Percentiles rank a stretch among this genome's conserved stretches.
phyloP scores from a whole-genome alignment of 164 flowering plant species.

The Warburgia ugandensis region DNA sequence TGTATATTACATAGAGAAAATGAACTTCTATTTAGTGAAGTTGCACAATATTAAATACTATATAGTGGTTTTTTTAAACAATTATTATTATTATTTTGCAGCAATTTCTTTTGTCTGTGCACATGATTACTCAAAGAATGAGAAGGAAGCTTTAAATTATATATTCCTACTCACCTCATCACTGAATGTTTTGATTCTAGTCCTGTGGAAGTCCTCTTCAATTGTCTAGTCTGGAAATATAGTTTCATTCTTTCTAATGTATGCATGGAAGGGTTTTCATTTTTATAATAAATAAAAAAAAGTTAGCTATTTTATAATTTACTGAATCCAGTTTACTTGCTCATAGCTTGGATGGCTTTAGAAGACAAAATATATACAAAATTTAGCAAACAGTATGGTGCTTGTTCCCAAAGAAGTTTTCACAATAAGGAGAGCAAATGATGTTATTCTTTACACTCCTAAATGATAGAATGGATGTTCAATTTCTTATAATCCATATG shows the following conservation, averaged over 20 bases:
- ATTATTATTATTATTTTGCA: conserved; percentile 21
- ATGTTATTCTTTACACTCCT: too few relatives aligned
- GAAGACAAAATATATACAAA: conserved; percentile 30
- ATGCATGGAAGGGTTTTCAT: conserved; percentile 77
- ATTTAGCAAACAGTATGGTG: too few relatives aligned
- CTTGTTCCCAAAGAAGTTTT: too few relatives aligned
- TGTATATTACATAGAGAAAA: too few relatives aligned
- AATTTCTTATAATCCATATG: too few relatives aligned
- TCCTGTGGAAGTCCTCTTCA: conserved; percentile 86
- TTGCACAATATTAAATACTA: not conserved
- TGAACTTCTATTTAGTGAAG: too few relatives aligned
- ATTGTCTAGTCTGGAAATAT: conserved; percentile 92
- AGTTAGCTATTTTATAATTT: too few relatives aligned
- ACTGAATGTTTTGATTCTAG: conserved; percentile 76
- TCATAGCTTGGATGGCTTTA: conserved; percentile 59
- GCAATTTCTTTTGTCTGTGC: conserved; percentile 96
- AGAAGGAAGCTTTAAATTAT: conserved; percentile 96
- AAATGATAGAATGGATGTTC: too few relatives aligned
- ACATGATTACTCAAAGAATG: conserved; percentile 91
- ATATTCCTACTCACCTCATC: conserved; percentile 79
- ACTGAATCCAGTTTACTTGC: too few relatives aligned
- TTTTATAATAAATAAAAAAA: not conserved
- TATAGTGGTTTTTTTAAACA: not conserved
- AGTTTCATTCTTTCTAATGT: conserved; percentile 80
- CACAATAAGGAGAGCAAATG: too few relatives aligned